Conservation (phyloP, 148 eudicot genomes). For the Nyssa sinensis region DNA sequence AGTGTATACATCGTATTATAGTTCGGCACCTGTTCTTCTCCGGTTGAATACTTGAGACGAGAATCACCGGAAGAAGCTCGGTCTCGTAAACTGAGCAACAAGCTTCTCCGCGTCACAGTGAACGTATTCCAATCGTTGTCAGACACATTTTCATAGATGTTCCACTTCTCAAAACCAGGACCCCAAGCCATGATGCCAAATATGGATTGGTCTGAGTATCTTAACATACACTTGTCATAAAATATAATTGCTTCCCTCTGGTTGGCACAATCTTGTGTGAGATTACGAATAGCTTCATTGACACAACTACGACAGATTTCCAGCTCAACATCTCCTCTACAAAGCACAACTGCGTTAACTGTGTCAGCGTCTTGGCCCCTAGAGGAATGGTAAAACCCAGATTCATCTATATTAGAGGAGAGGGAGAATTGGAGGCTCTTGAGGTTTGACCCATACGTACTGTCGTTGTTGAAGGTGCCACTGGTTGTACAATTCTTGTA, state of each 20-base stretch:
- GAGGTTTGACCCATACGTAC: constrained; percentile 36
- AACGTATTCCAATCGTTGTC: neutral
- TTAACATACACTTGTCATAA: constrained; percentile 36
- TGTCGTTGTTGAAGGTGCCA: constrained; percentile 25
- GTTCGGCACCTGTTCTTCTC: neutral
- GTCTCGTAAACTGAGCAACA: constrained; percentile 22
- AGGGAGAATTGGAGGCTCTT: constrained; percentile 37
- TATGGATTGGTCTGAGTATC: constrained; percentile 28
- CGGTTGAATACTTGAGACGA: constrained; percentile 32
- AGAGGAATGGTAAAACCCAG: constrained; percentile 41
- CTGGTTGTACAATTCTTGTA: constrained; percentile 7
- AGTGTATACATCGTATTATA: constrained; percentile 23
- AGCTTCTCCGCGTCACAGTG: constrained; percentile 6
- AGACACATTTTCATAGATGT: neutral
- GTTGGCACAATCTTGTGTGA: constrained; percentile 9
- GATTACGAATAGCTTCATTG: constrained; percentile 14
- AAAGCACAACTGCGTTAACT: constrained; percentile 39
- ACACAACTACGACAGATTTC: constrained; percentile 18
- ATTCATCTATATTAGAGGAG: constrained; percentile 22
- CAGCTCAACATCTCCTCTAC: constrained; percentile 37
- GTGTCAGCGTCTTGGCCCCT: constrained; percentile 19
- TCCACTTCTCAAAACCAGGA: neutral
- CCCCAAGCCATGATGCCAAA: neutral
- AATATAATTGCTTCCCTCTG: constrained; percentile 25
- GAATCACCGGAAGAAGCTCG: constrained; percentile 31